Base-by-base conservation (phyloP, 768 basidiomycete species). In the Tephrocybe sp. region DNA sequence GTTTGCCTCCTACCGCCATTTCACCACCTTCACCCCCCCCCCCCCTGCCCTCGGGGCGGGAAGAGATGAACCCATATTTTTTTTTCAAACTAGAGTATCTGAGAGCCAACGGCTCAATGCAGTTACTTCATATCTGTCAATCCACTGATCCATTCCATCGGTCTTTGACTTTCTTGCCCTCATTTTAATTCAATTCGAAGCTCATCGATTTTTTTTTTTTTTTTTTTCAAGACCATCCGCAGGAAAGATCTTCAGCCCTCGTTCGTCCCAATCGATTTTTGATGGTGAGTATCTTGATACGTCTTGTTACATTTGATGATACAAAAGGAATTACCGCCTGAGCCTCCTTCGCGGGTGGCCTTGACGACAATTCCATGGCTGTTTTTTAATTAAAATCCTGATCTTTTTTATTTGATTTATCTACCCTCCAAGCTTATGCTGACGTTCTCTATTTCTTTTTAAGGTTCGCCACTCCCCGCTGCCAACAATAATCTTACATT, bases 1-100 rank as follows among this genome's bases (percentile, higher is more conserved):
- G 63, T 68, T 57, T 54, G 54, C 58, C 19, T 49, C 52, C 31
- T 16, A 42, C 43, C 23, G 43, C 14, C 47, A 13, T 31, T 54
- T 35, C 17, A 40, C 33, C 44, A 8, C 49, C 39, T 23, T 40
- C 42, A 39, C 40, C 45, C 17, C 3, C 23, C 11, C 34, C 11
- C 12, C 8, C 31, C 32, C 39, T 40, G 22, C 14, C 30, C 4
- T 26, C 26, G 7, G 4, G 26, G 26, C 3, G 34, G 40, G 48
- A 49, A 40, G 62, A 59, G 84, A 87, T 85, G 85, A 89, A 72
- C 55, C 69, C 64, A 74, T 70, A 72, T 62, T 68, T 78, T 62
- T 68, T 78, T 26, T 82, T 87, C 87, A 91, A 91, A 91, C 88
- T 91, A 91, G 87, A 90, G 87, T 91, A 84, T 89, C 77, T 90